Evolutionary conservation across 371 early-diverging fungal genomes (phyloP), one percentile per base, ranked within the genome.

Genomic region (Mucor saturninus): DNA sequence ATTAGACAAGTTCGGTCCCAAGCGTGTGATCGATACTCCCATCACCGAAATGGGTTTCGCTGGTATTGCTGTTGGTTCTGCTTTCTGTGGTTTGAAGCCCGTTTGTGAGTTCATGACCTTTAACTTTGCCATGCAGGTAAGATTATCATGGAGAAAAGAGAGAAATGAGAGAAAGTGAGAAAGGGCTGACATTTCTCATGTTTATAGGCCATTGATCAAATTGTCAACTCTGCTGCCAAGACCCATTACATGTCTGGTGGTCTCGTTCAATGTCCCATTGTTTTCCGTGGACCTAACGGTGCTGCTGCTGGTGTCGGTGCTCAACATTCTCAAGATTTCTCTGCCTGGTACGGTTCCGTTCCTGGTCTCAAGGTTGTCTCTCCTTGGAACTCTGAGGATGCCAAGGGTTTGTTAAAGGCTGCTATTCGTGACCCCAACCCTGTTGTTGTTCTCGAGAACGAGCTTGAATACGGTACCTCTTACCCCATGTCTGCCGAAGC

Each of bases 91-190:
- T 35, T 86, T 99, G 46, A 94, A 92, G 86, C 99, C 99, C 43
- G 90, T 99, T 65, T 97, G 98, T 86, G 99, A 99, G 80, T 99
- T 98, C 86, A 99, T 99, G 99, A 99, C 99, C 54, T 98, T 94
- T 86, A 99, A 98, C 91, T 99, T 99, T 89, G 93, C 98, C 49
- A 94, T 99, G 95, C 99, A 99, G 89, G 95, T 93, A 82, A 75
- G 49, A 15, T 32, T 21, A 21, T 21, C 21, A 21, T 31, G 54
- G 32, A 54, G 37, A 30, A 13, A 14, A 10, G 31, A 26, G 21
- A 43, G 38, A 26, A 56, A 48, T 15, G 32, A 5, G 35, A 35
- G 32, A 40, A 38, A 67, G n/a, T n/a, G 15, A 30, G 21, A 30
- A 42, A 55, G 32, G 13, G 30, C 52, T n/a, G 9, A 62, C 21